Percentiles rank a stretch among this genome's conserved stretches.
phyloP scores from a whole-genome alignment of 2,329 filamentous ascomycete genomes.

The Calonectria hongkongensis region DNA sequence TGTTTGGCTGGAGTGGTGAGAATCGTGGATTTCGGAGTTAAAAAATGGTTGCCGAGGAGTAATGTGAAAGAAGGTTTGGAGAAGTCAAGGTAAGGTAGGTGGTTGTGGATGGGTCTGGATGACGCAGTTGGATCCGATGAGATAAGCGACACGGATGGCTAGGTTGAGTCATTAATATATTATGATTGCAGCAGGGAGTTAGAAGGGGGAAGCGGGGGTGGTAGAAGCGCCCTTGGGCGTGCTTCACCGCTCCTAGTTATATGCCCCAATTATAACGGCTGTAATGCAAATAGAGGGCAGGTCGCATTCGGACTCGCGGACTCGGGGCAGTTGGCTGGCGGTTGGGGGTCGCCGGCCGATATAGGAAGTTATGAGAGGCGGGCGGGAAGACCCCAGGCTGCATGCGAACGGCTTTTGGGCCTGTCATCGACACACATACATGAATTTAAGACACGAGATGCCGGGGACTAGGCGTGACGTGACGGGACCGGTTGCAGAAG shows the following conservation, averaged over 20 bases:
- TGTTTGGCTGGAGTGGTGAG: background rate
- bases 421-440: background rate
- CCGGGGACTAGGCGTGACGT: background rate
- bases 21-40: conserved; percentile 22
- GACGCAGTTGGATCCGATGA: conserved; percentile 1
- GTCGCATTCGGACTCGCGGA: conserved; percentile 15
- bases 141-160: conserved; percentile 2
- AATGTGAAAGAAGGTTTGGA: background rate
- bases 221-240: conserved; percentile 12
- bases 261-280: background rate
- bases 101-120: background rate
- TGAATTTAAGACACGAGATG: background rate
- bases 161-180: conserved; percentile 3
- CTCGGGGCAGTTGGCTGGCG: background rate
- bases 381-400: conserved; percentile 22
- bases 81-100: background rate
- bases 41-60: background rate
- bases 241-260: conserved; percentile 14
- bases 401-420: conserved; percentile 8
- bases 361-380: background rate
- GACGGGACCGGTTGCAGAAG: conserved; percentile 27
- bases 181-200: background rate
- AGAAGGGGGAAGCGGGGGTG: background rate
- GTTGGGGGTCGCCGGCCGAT: background rate
- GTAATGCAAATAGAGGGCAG: conserved; percentile 15